Evolutionary conservation across 768 basidiomycete species (phyloP), one percentile per base, ranked within the genome.

Genomic region (Leccinellum albellum): DNA sequence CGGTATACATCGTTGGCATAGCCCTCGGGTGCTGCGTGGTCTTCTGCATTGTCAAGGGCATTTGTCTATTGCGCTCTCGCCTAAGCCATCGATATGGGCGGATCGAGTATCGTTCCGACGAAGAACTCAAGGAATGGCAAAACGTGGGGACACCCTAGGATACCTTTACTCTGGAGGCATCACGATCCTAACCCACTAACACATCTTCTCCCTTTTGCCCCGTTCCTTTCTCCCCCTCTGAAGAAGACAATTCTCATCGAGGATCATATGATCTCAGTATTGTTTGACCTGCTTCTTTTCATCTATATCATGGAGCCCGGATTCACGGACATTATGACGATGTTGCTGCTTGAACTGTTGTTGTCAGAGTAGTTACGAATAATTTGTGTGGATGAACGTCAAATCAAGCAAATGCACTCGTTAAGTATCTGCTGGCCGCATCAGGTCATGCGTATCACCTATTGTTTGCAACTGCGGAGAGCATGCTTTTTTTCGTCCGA

Each of bases 1-100:
- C 83, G 0, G 84, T 68, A 0, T 89, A 88, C 66, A 82, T 89
- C 63, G 21, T 85, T 37, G 86, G 84, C 4, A 85, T 89, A 56
- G 76, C 70, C 3, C 64, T 77, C 5, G 86, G 75, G 0, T 81
- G 81, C 33, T 68, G 70, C 44, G 53, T 88, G 54, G 64, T 86
- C 7, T 89, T 89, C 62, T 35, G 64, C 13, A 17, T 84, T 57
- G 78, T 80, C 6, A 78, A 78, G 24, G 76, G 71, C 3, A 15
- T 78, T 17, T 74, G 75, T 15, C 47, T 73, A 9, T 56, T 81
- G 3, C 78, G 84, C 3, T 54, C 71, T 15, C 68, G 71, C 4
- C 21, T 77, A 21, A 61, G 73, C 54, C 54, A 55, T n/a, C 63
- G 59, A 26, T 53, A 54, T 29, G 56, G 55, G 5, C 20, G 44